Evolutionary conservation across 2,329 filamentous ascomycete genomes (phyloP), one percentile per base, ranked within the genome.

Genomic region (Esteya vermicola): DNA sequence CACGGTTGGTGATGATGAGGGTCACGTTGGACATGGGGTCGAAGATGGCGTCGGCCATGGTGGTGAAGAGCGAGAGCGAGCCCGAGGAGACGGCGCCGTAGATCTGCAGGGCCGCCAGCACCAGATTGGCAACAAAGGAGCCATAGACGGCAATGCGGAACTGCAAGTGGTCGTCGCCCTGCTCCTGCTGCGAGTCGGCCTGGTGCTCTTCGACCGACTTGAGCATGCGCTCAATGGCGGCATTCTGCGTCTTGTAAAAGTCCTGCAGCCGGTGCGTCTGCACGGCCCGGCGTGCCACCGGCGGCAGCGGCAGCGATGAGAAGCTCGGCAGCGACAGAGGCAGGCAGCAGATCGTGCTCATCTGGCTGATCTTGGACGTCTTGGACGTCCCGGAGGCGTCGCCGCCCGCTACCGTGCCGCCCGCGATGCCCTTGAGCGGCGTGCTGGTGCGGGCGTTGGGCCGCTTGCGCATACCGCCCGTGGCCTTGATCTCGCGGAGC

Each of bases 51-150:
- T 98, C 91, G 14, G 88, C 89, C 83, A 93, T 93, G 47, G 89
- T 98, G 14, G 91, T 95, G 64, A 96, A 95, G 35, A 98, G 76
- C 6, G 89, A 94, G 27, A 96, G 72, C n/a, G 86, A 95, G 35
- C 81, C 78, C 0, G 88, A 94, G 0, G 82, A 75, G 34, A 85
- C 72, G 45, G 91, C 91, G 33, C 81, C 91, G 56, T 93, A 98
- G 28, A 95, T 65, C 60, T 98, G 91, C 16, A 98, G 68, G 4
- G 69, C 68, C 0, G 88, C 77, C 6, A 98, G 70, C 22, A 82
- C 46, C 42, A 95, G 58, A 52, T 96, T 96, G 43, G 88, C 89
- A 1, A 63, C 73, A 50, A 95, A 85, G 28, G 73, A 78, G 14
- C 72, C 75, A 54, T 69, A 77, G 10, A 78, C 65, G 28, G 72